These are phyloP conservation scores for Trichosporon sp. DNA, from an alignment of 1,284 basidiomycete genomes.

Conservation along the genomic window DNA sequence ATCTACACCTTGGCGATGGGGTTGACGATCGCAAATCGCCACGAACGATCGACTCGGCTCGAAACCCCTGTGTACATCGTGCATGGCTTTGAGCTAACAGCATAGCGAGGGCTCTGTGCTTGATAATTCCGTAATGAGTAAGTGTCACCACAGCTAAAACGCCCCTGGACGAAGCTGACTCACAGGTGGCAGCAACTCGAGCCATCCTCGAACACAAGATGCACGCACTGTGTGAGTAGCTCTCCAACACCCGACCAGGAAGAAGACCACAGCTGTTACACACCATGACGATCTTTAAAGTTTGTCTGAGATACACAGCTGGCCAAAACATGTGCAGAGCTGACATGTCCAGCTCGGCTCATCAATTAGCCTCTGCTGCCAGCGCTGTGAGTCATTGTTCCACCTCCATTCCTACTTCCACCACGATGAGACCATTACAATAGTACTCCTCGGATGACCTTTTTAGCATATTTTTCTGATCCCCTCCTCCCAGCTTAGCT, in stretches of 20 bases:
- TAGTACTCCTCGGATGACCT: neutral
- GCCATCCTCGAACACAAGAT: too few relatives aligned
- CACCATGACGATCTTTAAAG: neutral
- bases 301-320: neutral
- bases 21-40: too few relatives aligned
- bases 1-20: too few relatives aligned
- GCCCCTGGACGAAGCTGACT: too few relatives aligned
- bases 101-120: too few relatives aligned
- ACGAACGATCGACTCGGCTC: too few relatives aligned
- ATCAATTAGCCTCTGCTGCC: too few relatives aligned
- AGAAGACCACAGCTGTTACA: neutral
- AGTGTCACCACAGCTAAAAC: too few relatives aligned
- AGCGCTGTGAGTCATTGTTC: neutral
- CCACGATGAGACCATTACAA: neutral
- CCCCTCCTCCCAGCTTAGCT: neutral
- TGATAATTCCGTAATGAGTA: too few relatives aligned
- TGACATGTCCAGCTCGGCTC: neutral
- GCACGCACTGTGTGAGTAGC: neutral
- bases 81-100: too few relatives aligned
- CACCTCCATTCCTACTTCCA: neutral
- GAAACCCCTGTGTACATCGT: too few relatives aligned
- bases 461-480: neutral
- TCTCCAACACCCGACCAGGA: neutral
- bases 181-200: too few relatives aligned
- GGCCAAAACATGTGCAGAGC: neutral